A percentile compares a stretch with the other conserved stretches of the same genome.
These are phyloP conservation scores for Tetradesmus lagerheimii DNA, from an alignment of 139 green algal species.

Conservation along the genomic window DNA sequence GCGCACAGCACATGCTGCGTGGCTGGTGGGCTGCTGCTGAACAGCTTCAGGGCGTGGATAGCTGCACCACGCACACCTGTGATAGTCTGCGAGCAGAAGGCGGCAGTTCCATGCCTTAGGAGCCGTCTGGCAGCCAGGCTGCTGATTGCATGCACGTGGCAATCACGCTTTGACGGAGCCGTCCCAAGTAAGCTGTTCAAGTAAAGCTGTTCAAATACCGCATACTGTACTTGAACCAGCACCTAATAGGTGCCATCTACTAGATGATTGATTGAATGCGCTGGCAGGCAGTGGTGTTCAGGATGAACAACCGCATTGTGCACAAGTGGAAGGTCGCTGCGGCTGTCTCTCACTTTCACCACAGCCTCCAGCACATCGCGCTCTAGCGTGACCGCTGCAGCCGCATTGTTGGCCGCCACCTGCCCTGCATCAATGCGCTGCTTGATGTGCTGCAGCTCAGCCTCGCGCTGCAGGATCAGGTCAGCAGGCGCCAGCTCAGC, in stretches of 20 bases:
- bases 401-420: constrained; percentile 23
- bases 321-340: no score
- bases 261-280: no score
- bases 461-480: constrained; percentile 2
- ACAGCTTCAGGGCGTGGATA: constrained; percentile 19
- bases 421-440: constrained; percentile 5
- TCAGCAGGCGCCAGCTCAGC: constrained; percentile 32
- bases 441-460: constrained; percentile 20
- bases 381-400: constrained; percentile 46
- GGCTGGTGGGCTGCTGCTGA: constrained; percentile 51
- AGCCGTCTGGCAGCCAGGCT: no score
- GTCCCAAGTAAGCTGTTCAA: no score
- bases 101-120: no score
- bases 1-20: constrained; percentile 67
- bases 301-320: no score
- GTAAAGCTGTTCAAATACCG: no score
- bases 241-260: no score
- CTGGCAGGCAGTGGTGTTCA: no score
- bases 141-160: no score
- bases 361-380: constrained; percentile 49
- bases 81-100: constrained; percentile 31
- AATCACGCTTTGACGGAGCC: no score
- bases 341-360: constrained; percentile 31
- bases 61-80: constrained; percentile 20
- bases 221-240: no score